Percentiles rank a stretch among this genome's conserved stretches.
Conservation (phyloP, 2,329 filamentous ascomycete genomes). For the Fusarium circinatum region DNA sequence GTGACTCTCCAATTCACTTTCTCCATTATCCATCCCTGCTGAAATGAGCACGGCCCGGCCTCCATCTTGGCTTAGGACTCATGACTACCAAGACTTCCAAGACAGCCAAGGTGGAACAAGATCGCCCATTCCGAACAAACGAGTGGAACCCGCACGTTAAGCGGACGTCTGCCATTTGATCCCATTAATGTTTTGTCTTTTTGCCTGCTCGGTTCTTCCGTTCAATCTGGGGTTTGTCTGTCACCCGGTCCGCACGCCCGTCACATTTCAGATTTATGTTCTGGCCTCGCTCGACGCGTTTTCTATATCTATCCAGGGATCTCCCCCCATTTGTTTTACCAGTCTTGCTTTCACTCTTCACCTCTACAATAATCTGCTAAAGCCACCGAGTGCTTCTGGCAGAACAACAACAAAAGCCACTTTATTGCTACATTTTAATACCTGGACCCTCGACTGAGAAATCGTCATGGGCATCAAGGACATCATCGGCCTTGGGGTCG, state of each 20-base stretch:
- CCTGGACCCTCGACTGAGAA: background rate
- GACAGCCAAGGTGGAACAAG: constrained; percentile 26
- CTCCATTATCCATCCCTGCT: constrained; percentile 3
- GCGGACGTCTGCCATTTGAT: constrained; percentile 6
- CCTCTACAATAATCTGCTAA: background rate
- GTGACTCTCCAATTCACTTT: background rate
- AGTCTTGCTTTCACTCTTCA: background rate
- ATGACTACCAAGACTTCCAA: constrained; percentile 27
- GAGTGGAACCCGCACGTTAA: constrained; percentile 2
- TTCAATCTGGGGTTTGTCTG: constrained; percentile 21
- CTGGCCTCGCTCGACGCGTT: constrained; percentile 4
- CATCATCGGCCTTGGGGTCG: constrained; percentile 17
- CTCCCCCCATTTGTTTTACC: background rate
- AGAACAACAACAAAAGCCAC: background rate
- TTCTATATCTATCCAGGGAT: constrained; percentile 17
- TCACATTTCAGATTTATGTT: background rate
- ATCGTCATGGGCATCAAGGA: constrained; percentile 24
- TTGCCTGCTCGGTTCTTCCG: constrained; percentile 18
- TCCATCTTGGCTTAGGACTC: constrained; percentile 17
- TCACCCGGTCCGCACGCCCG: constrained; percentile 23
- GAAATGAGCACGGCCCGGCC: background rate
- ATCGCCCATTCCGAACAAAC: constrained; percentile 24
- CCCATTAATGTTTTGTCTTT: background rate
- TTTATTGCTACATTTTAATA: background rate
- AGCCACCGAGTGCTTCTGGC: background rate